Base-by-base conservation (phyloP, 2,329 filamentous ascomycete species). In the Hymenoscyphus scutula region DNA sequence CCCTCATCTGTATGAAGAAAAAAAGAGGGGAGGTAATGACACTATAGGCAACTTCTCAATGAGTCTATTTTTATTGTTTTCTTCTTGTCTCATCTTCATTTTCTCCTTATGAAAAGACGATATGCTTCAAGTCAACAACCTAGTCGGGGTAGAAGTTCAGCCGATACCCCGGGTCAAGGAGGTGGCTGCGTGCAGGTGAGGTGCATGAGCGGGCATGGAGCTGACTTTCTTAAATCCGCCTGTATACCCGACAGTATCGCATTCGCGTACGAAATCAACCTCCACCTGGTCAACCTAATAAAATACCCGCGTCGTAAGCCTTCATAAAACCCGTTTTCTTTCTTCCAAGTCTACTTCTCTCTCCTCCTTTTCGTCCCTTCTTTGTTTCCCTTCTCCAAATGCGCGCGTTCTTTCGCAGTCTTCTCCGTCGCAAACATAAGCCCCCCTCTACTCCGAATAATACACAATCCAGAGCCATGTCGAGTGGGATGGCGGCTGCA, bases 321-420 rank as follows among this genome's bases (percentile, higher is more conserved):
- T 25, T 23, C 10, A 13, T 23, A 25, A 23, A 23, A 51, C n/a
- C 41, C 19, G 23, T 48, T 23, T 8, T 7, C 23, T 48, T 25
- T 5, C 45, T 25, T 19, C 23, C 10, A 51, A 51, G 15, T 5
- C 23, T 19, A 25, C 51, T 10, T n/a, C 25, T 58, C 27, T 53
- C 25, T 25, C 10, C 25, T 60, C n/a, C 30, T 60, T 27, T 56
- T 58, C 41, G 19, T 58, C 58, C 57, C 55, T 55, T 73, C 75
- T 66, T 80, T 77, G 66, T 79, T 80, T 60, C 76, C 75, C 65
- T 80, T 30, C 25, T 58, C 17, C 74, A 59, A 80, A 71, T 80
- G 79, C 65, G 80, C 80, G 15, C 79, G 75, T 68, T 82, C 76
- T 79, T 72, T 30, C 69, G 66, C n/a, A 53, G 63, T 53, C 34